phyloP scores from a whole-genome alignment of 2,329 filamentous ascomycete species.

The Aspergillus eucalypticola region DNA sequence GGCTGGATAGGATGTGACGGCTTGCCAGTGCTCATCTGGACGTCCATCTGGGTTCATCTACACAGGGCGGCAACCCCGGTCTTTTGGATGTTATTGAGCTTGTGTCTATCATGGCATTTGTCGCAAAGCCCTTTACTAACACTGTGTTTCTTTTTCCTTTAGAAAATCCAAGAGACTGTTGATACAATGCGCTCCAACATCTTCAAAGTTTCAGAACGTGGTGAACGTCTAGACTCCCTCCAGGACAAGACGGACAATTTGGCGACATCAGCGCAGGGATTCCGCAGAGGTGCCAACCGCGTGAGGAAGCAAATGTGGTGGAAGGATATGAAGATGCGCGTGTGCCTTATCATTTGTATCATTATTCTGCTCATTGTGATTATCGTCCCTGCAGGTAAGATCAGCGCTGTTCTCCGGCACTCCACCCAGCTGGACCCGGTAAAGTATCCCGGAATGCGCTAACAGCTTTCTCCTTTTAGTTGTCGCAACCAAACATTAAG shows the following conservation, averaged over 20 bases:
- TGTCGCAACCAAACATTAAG: conserved; percentile 47
- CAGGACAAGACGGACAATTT: conserved; percentile 94
- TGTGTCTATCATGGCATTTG: not conserved
- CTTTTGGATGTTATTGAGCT: not conserved
- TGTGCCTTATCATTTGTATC: conserved; percentile 89
- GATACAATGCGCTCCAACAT: conserved; percentile 97
- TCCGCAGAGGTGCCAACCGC: conserved; percentile 92
- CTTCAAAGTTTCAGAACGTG: conserved; percentile 92
- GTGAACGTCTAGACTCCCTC: conserved; percentile 80
- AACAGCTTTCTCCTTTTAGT: conserved; percentile 33
- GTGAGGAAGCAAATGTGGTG: conserved; percentile 99
- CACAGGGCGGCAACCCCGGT: not conserved
- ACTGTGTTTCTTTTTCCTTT: conserved; percentile 16
- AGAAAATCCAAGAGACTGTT: conserved; percentile 98
- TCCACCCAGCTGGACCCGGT: not conserved
- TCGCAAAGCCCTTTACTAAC: not conserved
- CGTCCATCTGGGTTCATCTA: no score
- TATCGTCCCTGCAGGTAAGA: conserved; percentile 85
- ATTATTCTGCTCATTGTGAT: conserved; percentile 91
- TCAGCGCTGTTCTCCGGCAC: not conserved
- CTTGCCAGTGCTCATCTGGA: not conserved
- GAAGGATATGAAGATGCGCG: conserved; percentile 99
- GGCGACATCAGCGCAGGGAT: conserved; percentile 87
- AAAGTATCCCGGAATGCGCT: conserved; percentile 13
- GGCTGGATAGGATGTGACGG: not conserved